A percentile compares a stretch with the other conserved stretches of the same genome.
phyloP scores from a whole-genome alignment of 2,329 filamentous ascomycete species.

The Fusarium metavorans region DNA sequence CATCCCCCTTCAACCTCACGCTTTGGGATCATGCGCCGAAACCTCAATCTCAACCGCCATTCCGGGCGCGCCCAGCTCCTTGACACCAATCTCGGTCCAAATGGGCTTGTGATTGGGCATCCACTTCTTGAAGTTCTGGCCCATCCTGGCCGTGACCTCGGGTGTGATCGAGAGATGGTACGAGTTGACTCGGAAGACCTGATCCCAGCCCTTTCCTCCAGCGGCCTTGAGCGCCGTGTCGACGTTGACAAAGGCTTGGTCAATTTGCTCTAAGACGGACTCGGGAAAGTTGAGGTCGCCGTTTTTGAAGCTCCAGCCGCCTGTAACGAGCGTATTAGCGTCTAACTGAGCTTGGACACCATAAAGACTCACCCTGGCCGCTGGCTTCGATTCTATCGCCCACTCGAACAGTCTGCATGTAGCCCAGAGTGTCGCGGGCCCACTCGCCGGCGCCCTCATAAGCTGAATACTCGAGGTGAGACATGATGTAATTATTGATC shows the following conservation, averaged over 20 bases:
- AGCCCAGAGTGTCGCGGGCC: slow-evolving; percentile 50
- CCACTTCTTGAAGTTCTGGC: slow-evolving; percentile 59
- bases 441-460: slow-evolving; percentile 48
- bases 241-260: slow-evolving; percentile 66
- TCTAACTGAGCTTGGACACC: neutral
- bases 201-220: slow-evolving; percentile 65
- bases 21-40: slow-evolving; percentile 47
- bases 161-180: slow-evolving; percentile 58
- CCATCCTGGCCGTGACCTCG: slow-evolving; percentile 53
- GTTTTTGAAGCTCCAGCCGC: slow-evolving; percentile 44
- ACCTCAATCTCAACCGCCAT: slow-evolving; percentile 71
- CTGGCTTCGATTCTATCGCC: slow-evolving; percentile 60
- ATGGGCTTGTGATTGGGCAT: slow-evolving; percentile 63
- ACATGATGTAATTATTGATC: slow-evolving; percentile 36
- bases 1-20: neutral
- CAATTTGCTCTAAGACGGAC: slow-evolving; percentile 57
- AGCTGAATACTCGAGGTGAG: slow-evolving; percentile 45
- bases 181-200: slow-evolving; percentile 61
- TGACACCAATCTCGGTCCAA: slow-evolving; percentile 65
- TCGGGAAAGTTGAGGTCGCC: slow-evolving; percentile 47
- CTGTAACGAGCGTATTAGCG: slow-evolving; percentile 25
- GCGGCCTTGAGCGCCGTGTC: slow-evolving; percentile 60
- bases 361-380: slow-evolving; percentile 56
- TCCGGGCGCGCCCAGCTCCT: slow-evolving; percentile 55
- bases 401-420: slow-evolving; percentile 62